A percentile compares a stretch with the other conserved stretches of the same genome.
phyloP scores from a whole-genome alignment of 2,329 filamentous ascomycete genomes.

The Aureobasidium namibiae region DNA sequence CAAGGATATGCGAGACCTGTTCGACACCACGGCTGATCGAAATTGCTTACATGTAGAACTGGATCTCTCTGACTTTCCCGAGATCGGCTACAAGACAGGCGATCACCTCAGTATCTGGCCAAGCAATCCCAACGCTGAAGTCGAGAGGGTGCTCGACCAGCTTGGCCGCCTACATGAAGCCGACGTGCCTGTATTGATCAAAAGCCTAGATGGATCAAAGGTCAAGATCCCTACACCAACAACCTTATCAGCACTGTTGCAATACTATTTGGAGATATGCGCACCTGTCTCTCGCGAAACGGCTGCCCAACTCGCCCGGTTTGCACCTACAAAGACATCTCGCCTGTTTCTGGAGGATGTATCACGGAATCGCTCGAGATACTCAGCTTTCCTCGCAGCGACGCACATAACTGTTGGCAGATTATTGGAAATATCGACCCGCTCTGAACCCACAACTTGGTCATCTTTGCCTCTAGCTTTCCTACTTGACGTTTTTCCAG shows the following conservation, averaged over 20 bases:
- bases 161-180: constrained; percentile 22
- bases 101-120: constrained; percentile 37
- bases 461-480: background rate
- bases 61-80: constrained; percentile 28
- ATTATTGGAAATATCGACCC: background rate
- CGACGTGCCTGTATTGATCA: constrained; percentile 23
- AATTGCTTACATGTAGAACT: constrained; percentile 36
- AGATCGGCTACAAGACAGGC: constrained; percentile 36
- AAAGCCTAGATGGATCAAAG: constrained; percentile 24
- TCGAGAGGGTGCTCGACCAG: constrained; percentile 26
- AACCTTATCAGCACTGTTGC: constrained; percentile 32
- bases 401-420: background rate
- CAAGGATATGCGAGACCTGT: constrained; percentile 27
- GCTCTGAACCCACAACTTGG: background rate
- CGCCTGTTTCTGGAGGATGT: background rate
- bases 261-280: constrained; percentile 41
- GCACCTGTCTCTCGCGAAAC: constrained; percentile 33
- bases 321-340: constrained; percentile 29
- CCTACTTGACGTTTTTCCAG: background rate
- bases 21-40: constrained; percentile 24
- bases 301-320: constrained; percentile 30
- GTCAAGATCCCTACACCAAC: constrained; percentile 33
- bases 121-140: constrained; percentile 31
- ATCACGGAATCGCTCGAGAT: background rate
- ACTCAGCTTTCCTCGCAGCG: background rate